Conservation (phyloP, 164 flowering plant genomes). For the Brasenia schreberi region DNA sequence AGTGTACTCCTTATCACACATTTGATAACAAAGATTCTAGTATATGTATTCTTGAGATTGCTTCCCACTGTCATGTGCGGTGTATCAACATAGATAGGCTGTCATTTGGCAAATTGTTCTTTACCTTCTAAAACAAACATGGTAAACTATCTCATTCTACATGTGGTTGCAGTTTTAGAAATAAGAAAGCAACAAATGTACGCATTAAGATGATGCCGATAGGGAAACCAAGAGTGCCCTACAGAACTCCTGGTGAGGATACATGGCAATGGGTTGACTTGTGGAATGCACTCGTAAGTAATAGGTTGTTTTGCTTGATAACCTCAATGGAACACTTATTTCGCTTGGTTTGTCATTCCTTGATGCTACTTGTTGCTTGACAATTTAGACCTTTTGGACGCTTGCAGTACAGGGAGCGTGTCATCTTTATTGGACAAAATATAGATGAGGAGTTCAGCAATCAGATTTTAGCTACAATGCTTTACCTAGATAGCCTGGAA, state of each 20-base stretch:
- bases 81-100: neutral
- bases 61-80: neutral
- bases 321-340: too few relatives aligned
- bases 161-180: constrained; percentile 22
- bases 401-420: constrained; percentile 82
- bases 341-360: too few relatives aligned
- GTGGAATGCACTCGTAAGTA: constrained; percentile 93
- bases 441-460: constrained; percentile 79
- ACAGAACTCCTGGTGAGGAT: constrained; percentile 61
- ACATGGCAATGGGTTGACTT: constrained; percentile 85
- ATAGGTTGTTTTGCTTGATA: neutral
- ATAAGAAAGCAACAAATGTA: constrained; percentile 31
- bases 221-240: constrained; percentile 77
- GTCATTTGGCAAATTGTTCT: neutral
- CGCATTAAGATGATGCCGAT: constrained; percentile 72
- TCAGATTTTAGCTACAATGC: constrained; percentile 73
- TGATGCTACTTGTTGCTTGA: too few relatives aligned
- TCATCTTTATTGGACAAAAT: constrained; percentile 64
- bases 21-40: neutral
- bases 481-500: constrained; percentile 82
- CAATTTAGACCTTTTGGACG: too few relatives aligned
- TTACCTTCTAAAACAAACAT: too few relatives aligned
- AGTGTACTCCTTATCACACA: too few relatives aligned
- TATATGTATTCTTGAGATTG: neutral
- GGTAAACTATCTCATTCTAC: neutral